Base-by-base conservation (phyloP, 441 rosid species). In the Brassica hybrid region DNA sequence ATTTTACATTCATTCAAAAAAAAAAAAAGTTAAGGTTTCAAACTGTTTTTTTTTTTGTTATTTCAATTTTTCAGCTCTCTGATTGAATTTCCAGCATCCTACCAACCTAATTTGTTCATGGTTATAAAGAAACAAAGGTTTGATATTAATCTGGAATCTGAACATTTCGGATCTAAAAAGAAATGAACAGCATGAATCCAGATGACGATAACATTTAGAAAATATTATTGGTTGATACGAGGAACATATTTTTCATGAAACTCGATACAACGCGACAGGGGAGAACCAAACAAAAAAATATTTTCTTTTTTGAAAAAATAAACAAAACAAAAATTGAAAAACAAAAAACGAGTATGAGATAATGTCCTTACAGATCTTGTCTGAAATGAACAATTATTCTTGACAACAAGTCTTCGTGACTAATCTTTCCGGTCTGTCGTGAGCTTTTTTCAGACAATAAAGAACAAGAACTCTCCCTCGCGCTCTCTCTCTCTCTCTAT, bases 281-380 rank as follows among this genome's bases (percentile, higher is more conserved):
- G 41, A 36, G 9, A 34, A 27, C 38, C 41, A 16, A 62, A 50
- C 1, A 14, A 69, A 69, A 67, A n/a, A n/a, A n/a, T n/a, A n/a
- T n/a, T n/a, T n/a, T n/a, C n/a, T n/a, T n/a, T n/a, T n/a, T n/a
- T n/a, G n/a, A n/a, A n/a, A n/a, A n/a, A n/a, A n/a, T n/a, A n/a
- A n/a, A n/a, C n/a, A n/a, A n/a, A n/a, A n/a, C n/a, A n/a, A n/a
- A n/a, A n/a, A n/a, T n/a, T n/a, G n/a, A n/a, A n/a, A 60, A 67
- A 59, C 13, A 3, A 34, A 61, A 48, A 76, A 25, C 41, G n/a
- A n/a, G n/a, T 52, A 13, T 23, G 60, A 62, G 57, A 23, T 36
- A 7, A 19, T 36, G 5, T 34, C n/a, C 74, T 70, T 70, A 70
- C 74, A 36, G n/a, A 70, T 70, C 36, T 70, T 57, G 32, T 19